Base-by-base conservation (phyloP, 2,329 filamentous ascomycete genomes). In the Amauroascus verrucosus region DNA sequence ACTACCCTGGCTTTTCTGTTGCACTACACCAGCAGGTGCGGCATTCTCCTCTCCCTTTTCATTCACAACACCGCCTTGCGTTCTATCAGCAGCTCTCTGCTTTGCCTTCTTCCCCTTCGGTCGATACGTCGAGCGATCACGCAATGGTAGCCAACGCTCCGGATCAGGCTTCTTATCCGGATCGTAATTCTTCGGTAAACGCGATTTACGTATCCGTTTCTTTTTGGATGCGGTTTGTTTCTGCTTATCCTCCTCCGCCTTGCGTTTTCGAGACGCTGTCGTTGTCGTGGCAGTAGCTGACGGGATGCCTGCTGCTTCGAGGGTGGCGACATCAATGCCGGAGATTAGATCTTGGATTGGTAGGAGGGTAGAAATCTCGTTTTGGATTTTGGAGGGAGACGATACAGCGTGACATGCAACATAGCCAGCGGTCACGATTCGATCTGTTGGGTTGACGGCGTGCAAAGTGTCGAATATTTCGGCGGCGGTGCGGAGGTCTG, bases 21-120 rank as follows among this genome's bases (percentile, higher is more conserved):
- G 67, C 37, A 63, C 56, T 28, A 63, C 58, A 22, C 60, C 54
- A 20, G 60, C 57, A 51, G 62, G 35, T 54, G 67, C 56, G 70
- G 73, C 54, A 3, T 64, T 59, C 82, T 72, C 54, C 75, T 85
- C 75, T 77, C 82, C 66, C 48, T 86, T 84, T 58, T 90, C 87
- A 62, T 78, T 83, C 20, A 88, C 86, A 11, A 84, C 72, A 47
- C 90, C 91, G 56, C 93, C 93, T 68, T 97, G 93, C 7, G 88
- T 96, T 38, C 84, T 74, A 60, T 88, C 86, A 57, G 78, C 76
- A 3, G 82, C 83, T 72, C 85, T 85, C 77, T 89, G 85, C 77
- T 88, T 91, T 53, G 88, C 87, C 77, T 95, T 95, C 75, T 86
- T 89, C 5, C 89, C 89, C 74, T 93, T 95, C 6, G 90, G 89